phyloP scores from a whole-genome alignment of 805 yeast species.

The Candida pini region DNA sequence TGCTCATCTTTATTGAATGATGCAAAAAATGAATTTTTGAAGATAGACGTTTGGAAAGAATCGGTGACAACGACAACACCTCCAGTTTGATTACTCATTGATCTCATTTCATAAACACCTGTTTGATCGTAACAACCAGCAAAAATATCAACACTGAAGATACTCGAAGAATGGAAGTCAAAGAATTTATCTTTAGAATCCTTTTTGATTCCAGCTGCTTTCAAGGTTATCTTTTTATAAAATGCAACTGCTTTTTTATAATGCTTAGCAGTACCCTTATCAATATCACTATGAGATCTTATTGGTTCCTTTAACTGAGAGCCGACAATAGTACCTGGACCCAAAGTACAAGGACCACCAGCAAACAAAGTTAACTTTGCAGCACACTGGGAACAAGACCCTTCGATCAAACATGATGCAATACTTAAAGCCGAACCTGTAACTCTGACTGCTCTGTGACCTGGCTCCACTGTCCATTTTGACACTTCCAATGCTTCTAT shows the following conservation, averaged over 20 bases:
- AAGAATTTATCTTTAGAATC: constrained; percentile 31
- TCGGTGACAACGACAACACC: constrained; percentile 86
- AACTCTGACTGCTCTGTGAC: constrained; percentile 81
- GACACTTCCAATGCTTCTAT: constrained; percentile 63
- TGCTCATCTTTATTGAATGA: constrained; percentile 82
- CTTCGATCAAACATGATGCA: constrained; percentile 76
- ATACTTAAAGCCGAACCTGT: constrained; percentile 90
- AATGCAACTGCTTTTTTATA: constrained; percentile 80
- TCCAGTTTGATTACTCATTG: constrained; percentile 78
- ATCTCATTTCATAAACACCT: constrained; percentile 91
- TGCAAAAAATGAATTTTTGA: constrained; percentile 86
- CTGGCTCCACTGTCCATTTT: constrained; percentile 78
- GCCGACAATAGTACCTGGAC: constrained; percentile 92
- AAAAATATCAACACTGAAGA: constrained; percentile 82
- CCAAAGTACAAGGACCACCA: constrained; percentile 92
- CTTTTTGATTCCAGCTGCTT: constrained; percentile 49
- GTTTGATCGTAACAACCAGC: constrained; percentile 97
- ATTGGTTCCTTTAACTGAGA: constrained; percentile 91
- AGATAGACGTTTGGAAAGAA: constrained; percentile 91
- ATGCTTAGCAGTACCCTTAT: constrained; percentile 83
- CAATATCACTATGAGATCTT: constrained; percentile 95
- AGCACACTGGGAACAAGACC: constrained; percentile 78
- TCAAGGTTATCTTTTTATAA: constrained; percentile 68
- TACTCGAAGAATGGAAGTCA: constrained; percentile 39
- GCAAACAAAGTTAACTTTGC: constrained; percentile 86